Conservation (phyloP, 2,329 filamentous ascomycete genomes). For the Trichoderma breve region DNA sequence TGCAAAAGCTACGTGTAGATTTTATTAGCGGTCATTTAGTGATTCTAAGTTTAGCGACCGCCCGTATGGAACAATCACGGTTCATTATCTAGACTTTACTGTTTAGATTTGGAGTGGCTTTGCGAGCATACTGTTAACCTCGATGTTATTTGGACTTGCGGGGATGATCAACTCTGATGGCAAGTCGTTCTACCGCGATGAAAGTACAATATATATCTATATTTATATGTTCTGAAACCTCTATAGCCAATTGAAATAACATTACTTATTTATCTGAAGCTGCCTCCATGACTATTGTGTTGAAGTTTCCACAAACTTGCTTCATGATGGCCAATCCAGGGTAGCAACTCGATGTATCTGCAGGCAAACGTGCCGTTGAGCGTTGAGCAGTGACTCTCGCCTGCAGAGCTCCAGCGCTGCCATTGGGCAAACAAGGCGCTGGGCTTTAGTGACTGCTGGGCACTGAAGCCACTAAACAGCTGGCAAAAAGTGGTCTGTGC, state of each 20-base stretch:
- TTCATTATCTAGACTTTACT: not conserved
- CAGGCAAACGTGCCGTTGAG: too few species aligned
- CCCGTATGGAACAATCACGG: not conserved
- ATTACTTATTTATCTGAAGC: not conserved
- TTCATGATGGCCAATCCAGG: not conserved
- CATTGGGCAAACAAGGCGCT: not conserved
- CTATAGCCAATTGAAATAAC: not conserved
- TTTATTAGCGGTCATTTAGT: too few species aligned
- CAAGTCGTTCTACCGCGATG: not conserved
- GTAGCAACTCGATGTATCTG: not conserved
- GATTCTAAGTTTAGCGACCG: too few species aligned
- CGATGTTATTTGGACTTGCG: too few species aligned
- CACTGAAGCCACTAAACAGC: slow-evolving; percentile 1
- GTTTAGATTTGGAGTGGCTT: not conserved
- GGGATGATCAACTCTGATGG: not conserved
- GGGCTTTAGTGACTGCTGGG: not conserved
- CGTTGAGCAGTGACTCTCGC: not conserved
- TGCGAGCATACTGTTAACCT: too few species aligned
- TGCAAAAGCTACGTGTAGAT: not conserved
- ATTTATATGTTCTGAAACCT: not conserved
- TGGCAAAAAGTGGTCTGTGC: slow-evolving; percentile 13
- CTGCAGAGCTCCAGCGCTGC: not conserved
- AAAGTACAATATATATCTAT: not conserved
- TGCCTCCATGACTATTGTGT: not conserved
- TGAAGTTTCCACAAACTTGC: not conserved